These are phyloP conservation scores for Hyaloperonospora brassicae DNA, from an alignment of 352 stramenopile genomes.

Conservation along the genomic window DNA sequence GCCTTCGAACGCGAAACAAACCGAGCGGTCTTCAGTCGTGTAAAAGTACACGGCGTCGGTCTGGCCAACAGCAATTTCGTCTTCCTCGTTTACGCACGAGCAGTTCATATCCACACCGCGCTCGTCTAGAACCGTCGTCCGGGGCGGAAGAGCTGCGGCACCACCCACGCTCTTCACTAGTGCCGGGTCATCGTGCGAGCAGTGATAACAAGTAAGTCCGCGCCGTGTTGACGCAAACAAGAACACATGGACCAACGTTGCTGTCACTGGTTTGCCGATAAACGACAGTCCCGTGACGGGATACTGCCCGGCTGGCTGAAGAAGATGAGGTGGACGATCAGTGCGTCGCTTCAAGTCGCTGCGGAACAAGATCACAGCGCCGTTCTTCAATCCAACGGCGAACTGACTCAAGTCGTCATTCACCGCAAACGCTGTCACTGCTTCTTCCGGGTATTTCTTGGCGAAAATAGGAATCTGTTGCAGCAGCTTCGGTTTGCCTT, in stretches of 20 bases:
- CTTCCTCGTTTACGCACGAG: conserved; percentile 78
- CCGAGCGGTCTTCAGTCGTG: conserved; percentile 77
- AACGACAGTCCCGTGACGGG: conserved; percentile 74
- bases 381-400: conserved; percentile 73
- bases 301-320: conserved; percentile 74
- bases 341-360: conserved; percentile 72
- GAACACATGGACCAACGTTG: conserved; percentile 56
- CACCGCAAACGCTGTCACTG: conserved; percentile 78
- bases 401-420: conserved; percentile 80
- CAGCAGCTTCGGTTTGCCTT: conserved; percentile 78
- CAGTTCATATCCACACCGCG: conserved; percentile 75
- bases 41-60: conserved; percentile 87
- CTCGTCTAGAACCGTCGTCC: conserved; percentile 73
- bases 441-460: conserved; percentile 84
- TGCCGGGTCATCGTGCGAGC: conserved; percentile 72
- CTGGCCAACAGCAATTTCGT: conserved; percentile 75
- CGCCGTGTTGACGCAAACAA: conserved; percentile 73
- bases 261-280: conserved; percentile 66
- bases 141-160: conserved; percentile 46
- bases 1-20: conserved; percentile 85
- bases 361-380: conserved; percentile 75
- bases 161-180: conserved; percentile 64
- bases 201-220: conserved; percentile 80
- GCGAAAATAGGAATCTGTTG: conserved; percentile 81
- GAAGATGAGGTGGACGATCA: conserved; percentile 55